Evolutionary conservation across 148 eudicot species (phyloP), one percentile per base, ranked within the genome.

Genomic region (Diospyros kaki): DNA sequence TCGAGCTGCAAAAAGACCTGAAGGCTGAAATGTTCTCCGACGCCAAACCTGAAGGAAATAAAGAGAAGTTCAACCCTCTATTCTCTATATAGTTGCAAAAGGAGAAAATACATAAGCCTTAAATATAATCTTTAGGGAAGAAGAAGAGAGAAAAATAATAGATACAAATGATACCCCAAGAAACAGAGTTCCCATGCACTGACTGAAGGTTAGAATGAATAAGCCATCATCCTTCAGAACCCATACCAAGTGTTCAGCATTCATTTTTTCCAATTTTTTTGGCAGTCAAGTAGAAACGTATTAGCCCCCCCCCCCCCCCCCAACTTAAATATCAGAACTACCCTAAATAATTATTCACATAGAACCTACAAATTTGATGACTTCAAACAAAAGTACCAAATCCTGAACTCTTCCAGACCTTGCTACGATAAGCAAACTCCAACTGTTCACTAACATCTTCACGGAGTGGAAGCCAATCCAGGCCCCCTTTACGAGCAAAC

Each of bases 1-100:
- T 75, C 99, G 91, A 77, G 99, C 99, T 60, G 99, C 99, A 91
- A 86, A 95, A 62, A 93, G 93, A 76, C 99, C 99, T 51, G 99
- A 95, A 50, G 84, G 84, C 75, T 95, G 99, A 84, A 95, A 95
- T 78, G 97, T 88, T 77, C 99, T 87, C 78, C 99, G 84, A 80
- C 81, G 96, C 99, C 99, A 95, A 85, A 95, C 96, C 99, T 95
- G 79, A 53, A 81, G 78, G 64, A 56, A 79, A 51, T 12, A 55
- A 4, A 45, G 17, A 59, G 28, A 52, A 59, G 53, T 58, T 72
- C 28, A 43, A 52, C 18, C 14, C 41, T 69, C 50, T 45, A 15
- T 73, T 61, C 64, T 38, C 75, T 60, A 18, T 56, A 11, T 4
- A 62, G 11, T 28, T 12, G 58, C 42, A 60, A 50, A 28, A 53